Evolutionary conservation across 2,329 filamentous ascomycete species (phyloP).

Genomic region (Geosmithia flava): DNA sequence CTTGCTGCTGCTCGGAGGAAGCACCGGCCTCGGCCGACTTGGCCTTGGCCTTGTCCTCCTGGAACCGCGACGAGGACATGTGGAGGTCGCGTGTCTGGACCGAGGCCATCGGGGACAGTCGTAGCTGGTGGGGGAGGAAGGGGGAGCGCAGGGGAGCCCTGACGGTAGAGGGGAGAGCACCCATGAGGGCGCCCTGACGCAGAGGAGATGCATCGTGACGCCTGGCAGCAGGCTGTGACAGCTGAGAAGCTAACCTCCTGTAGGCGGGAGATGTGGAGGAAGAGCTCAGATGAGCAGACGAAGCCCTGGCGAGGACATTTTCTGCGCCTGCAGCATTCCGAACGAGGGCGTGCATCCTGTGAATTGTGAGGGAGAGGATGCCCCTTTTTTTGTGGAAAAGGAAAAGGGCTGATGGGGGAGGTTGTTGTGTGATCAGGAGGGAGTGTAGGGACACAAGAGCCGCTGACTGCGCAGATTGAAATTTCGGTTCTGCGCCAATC

Average conservation of each 20-base stretch:
- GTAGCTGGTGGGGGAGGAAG: conserved; percentile 24
- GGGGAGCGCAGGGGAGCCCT: conserved; percentile 30
- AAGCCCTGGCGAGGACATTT: conserved; percentile 26
- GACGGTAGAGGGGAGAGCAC: conserved; percentile 11
- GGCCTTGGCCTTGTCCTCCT: conserved; percentile 21
- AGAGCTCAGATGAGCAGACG: conserved; percentile 19
- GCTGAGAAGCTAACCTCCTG: conserved; percentile 29
- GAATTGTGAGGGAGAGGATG: neutral
- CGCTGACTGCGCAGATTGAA: conserved; percentile 13
- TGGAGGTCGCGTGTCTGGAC: conserved; percentile 19
- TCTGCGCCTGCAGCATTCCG: conserved; percentile 29
- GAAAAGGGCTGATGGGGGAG: neutral
- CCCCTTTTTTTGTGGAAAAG: neutral
- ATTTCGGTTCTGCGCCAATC: conserved; percentile 18
- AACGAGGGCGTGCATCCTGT: conserved; percentile 34
- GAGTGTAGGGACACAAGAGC: neutral
- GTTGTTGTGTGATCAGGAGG: conserved; percentile 5
- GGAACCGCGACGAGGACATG: conserved; percentile 13
- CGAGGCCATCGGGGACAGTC: conserved; percentile 16
- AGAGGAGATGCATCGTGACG: conserved; percentile 12
- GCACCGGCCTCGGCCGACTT: conserved; percentile 13
- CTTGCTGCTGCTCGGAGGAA: conserved; percentile 20
- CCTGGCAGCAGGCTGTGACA: conserved; percentile 13
- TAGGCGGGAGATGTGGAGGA: conserved; percentile 32
- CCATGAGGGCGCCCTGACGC: conserved; percentile 9